Evolutionary conservation across 2,329 filamentous ascomycete species (phyloP).

Genomic region (Lasiodiplodia sp.): DNA sequence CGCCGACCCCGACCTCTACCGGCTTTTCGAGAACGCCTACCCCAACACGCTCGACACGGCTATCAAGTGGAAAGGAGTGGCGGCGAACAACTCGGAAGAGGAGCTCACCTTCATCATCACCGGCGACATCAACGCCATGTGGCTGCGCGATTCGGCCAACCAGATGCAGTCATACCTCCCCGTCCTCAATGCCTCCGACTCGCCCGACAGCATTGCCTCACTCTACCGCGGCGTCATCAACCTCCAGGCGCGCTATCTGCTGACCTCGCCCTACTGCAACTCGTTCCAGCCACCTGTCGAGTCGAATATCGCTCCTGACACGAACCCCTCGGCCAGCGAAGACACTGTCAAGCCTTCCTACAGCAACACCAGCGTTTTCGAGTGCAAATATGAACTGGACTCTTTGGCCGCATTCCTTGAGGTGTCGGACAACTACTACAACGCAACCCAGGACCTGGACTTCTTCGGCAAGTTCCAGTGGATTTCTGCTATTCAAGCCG

Average conservation of each 20-base stretch:
- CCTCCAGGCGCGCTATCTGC: slow-evolving; percentile 72
- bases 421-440: slow-evolving; percentile 58
- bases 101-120: slow-evolving; percentile 69
- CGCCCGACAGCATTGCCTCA: slow-evolving; percentile 67
- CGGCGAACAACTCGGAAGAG: slow-evolving; percentile 64
- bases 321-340: slow-evolving; percentile 47
- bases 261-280: slow-evolving; percentile 64
- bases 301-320: slow-evolving; percentile 50
- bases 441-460: slow-evolving; percentile 53
- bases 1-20: slow-evolving; percentile 66
- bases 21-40: slow-evolving; percentile 75
- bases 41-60: slow-evolving; percentile 80
- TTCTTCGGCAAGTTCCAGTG: slow-evolving; percentile 60
- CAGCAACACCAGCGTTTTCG: slow-evolving; percentile 55
- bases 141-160: slow-evolving; percentile 65
- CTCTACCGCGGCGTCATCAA: slow-evolving; percentile 76
- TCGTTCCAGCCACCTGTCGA: slow-evolving; percentile 60
- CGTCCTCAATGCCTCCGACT: slow-evolving; percentile 62
- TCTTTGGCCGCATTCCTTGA: slow-evolving; percentile 60
- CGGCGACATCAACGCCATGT: slow-evolving; percentile 65
- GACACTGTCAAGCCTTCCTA: slow-evolving; percentile 55
- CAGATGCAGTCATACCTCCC: slow-evolving; percentile 75
- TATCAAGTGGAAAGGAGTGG: slow-evolving; percentile 70
- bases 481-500: slow-evolving; percentile 53
- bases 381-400: slow-evolving; percentile 63